These are phyloP conservation scores for Casuarina equisetifolia DNA, from an alignment of 306 rosid genomes.

Conservation along the genomic window DNA sequence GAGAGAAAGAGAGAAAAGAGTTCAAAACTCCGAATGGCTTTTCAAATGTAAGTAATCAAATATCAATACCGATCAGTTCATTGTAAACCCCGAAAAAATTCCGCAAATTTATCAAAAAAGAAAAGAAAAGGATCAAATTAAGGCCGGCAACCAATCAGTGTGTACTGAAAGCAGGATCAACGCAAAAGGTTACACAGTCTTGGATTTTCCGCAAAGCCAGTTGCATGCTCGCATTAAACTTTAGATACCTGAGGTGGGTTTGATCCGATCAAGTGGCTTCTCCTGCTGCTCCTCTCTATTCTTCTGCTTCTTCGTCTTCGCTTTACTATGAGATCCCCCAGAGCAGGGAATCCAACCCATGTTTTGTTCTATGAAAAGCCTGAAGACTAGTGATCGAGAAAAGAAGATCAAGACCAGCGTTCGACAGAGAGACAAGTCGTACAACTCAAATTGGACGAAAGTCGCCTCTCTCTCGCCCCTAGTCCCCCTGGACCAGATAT, in stretches of 20 bases:
- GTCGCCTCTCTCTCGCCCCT: not conserved
- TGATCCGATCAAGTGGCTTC: slow-evolving; percentile 53
- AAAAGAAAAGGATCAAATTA: slow-evolving; percentile 7
- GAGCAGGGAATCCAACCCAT: slow-evolving; percentile 96
- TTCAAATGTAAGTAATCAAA: slow-evolving; percentile 22
- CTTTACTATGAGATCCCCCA: slow-evolving; percentile 57
- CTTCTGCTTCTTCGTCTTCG: slow-evolving; percentile 47
- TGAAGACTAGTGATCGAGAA: slow-evolving; percentile 17
- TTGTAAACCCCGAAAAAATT: slow-evolving; percentile 33
- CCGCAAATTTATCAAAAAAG: slow-evolving; percentile 10
- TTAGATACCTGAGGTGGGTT: slow-evolving; percentile 54
- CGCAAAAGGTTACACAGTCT: slow-evolving; percentile 26
- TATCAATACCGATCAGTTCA: slow-evolving; percentile 16
- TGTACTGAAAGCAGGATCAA: slow-evolving; percentile 31
- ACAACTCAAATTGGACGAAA: not conserved
- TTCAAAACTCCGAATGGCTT: slow-evolving; percentile 18
- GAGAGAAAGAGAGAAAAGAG: no score
- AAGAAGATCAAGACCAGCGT: not conserved
- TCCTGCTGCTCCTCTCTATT: slow-evolving; percentile 44
- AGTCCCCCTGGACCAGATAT: no score
- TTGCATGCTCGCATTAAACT: not conserved
- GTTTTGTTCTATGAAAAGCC: slow-evolving; percentile 16
- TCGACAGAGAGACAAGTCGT: slow-evolving; percentile 20
- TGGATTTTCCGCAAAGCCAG: slow-evolving; percentile 12
- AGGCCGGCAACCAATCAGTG: slow-evolving; percentile 3